A percentile compares a stretch with the other conserved stretches of the same genome.
Conservation (phyloP, 805 yeast species). For the Saturnispora gosingensis region DNA sequence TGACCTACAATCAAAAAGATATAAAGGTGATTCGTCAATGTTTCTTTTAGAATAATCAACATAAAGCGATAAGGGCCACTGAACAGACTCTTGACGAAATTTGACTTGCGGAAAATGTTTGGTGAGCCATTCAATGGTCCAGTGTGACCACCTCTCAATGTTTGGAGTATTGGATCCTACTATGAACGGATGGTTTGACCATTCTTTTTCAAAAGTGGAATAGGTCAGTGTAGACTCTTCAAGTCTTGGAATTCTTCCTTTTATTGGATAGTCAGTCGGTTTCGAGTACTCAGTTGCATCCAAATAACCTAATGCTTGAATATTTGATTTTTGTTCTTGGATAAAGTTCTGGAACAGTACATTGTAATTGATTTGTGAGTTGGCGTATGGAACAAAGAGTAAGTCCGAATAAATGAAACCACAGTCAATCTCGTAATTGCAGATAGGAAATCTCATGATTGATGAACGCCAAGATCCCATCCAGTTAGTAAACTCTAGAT, state of each 20-base stretch:
- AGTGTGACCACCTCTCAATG: constrained; percentile 48
- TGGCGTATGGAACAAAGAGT: constrained; percentile 76
- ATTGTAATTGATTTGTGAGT: constrained; percentile 59
- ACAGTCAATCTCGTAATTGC: constrained; percentile 31
- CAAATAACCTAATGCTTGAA: constrained; percentile 10
- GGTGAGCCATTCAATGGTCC: constrained; percentile 46
- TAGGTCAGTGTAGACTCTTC: constrained; percentile 34
- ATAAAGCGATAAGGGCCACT: constrained; percentile 63
- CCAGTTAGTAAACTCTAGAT: constrained; percentile 38
- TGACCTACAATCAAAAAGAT: constrained; percentile 75
- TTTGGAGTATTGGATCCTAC: constrained; percentile 16
- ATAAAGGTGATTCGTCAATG: constrained; percentile 75
- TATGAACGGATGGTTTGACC: constrained; percentile 52
- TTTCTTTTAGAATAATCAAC: constrained; percentile 51
- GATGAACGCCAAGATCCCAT: constrained; percentile 75
- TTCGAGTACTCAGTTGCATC: constrained; percentile 5
- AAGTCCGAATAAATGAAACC: constrained; percentile 57
- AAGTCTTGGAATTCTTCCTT: constrained; percentile 43
- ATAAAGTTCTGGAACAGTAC: constrained; percentile 40
- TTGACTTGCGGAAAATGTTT: constrained; percentile 46
- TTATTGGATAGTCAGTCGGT: constrained; percentile 12
- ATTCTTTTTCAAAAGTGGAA: constrained; percentile 34
- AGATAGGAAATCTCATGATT: constrained; percentile 29
- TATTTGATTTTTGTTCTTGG: constrained; percentile 31
- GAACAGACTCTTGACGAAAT: constrained; percentile 80